Percentiles rank a stretch among this genome's conserved stretches.
Evolutionary conservation across 2,329 filamentous ascomycete genomes (phyloP).

Genomic region (Exophiala sp.): DNA sequence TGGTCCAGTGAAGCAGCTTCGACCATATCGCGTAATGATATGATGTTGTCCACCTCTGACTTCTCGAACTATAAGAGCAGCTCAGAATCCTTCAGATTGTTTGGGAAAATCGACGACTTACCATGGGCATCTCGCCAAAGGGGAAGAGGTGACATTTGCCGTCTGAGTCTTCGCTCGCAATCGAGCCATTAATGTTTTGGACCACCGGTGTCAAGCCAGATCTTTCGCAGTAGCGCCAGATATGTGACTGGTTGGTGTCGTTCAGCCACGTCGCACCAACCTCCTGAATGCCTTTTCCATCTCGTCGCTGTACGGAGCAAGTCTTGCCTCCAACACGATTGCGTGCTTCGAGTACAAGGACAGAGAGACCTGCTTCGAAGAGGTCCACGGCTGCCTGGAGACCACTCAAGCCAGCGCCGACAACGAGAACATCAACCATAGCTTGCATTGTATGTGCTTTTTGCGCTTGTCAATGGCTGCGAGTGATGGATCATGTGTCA

Average conservation of each 20-base stretch:
- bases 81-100: neutral
- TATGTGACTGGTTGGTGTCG: conserved; percentile 34
- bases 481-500: too few relatives aligned
- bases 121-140: conserved; percentile 32
- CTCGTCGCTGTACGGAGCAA: conserved; percentile 26
- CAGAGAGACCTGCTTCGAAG: conserved; percentile 31
- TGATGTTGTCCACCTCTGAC: neutral
- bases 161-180: conserved; percentile 30
- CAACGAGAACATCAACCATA: conserved; percentile 31
- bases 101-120: conserved; percentile 10
- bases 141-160: conserved; percentile 41
- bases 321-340: conserved; percentile 43
- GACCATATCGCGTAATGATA: conserved; percentile 31
- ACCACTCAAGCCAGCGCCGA: conserved; percentile 39
- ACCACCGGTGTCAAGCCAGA: conserved; percentile 31
- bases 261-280: conserved; percentile 38
- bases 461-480: too few relatives aligned
- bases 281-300: conserved; percentile 39
- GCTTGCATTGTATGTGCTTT: too few relatives aligned
- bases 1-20: conserved; percentile 37
- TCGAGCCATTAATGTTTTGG: conserved; percentile 32
- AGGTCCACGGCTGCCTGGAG: conserved; percentile 34
- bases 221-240: conserved; percentile 28
- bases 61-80: neutral
- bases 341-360: conserved; percentile 38